phyloP scores from a whole-genome alignment of 1,284 basidiomycete species.

The Mycosarcoma maydis region DNA sequence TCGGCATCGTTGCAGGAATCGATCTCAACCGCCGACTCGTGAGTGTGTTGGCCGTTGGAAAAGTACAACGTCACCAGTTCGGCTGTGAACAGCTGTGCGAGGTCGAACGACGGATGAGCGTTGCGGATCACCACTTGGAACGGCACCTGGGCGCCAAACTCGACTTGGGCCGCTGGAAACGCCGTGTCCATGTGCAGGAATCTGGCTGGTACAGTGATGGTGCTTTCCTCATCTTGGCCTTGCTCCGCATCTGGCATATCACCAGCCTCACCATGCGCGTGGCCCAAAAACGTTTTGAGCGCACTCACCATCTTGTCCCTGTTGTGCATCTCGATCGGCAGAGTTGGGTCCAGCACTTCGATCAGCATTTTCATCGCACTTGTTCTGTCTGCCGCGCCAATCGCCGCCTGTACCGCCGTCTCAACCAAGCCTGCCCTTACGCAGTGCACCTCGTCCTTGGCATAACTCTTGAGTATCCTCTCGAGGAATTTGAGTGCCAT shows the following conservation, averaged over 20 bases:
- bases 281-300: slow-evolving; percentile 6
- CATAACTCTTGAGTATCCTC: slow-evolving; percentile 51
- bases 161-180: slow-evolving; percentile 18
- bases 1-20: background rate
- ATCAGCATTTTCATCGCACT: slow-evolving; percentile 15
- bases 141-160: slow-evolving; percentile 7
- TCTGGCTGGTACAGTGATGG: background rate
- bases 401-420: slow-evolving; percentile 28
- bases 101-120: slow-evolving; percentile 1
- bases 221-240: background rate
- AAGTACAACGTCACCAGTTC: slow-evolving; percentile 7
- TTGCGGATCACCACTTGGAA: slow-evolving; percentile 26
- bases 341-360: slow-evolving; percentile 15
- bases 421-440: slow-evolving; percentile 19
- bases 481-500: slow-evolving; percentile 59
- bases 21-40: slow-evolving; percentile 1
- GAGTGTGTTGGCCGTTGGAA: slow-evolving; percentile 1
- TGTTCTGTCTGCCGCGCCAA: slow-evolving; percentile 15
- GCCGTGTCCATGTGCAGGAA: slow-evolving; percentile 6
- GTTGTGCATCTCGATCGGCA: slow-evolving; percentile 4
- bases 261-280: background rate
- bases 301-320: slow-evolving; percentile 8
- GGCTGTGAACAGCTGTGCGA: slow-evolving; percentile 1
- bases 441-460: slow-evolving; percentile 23
- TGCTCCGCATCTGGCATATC: background rate